phyloP scores from a whole-genome alignment of 2,329 filamentous ascomycete genomes.

The Pseudocercospora crystallina region DNA sequence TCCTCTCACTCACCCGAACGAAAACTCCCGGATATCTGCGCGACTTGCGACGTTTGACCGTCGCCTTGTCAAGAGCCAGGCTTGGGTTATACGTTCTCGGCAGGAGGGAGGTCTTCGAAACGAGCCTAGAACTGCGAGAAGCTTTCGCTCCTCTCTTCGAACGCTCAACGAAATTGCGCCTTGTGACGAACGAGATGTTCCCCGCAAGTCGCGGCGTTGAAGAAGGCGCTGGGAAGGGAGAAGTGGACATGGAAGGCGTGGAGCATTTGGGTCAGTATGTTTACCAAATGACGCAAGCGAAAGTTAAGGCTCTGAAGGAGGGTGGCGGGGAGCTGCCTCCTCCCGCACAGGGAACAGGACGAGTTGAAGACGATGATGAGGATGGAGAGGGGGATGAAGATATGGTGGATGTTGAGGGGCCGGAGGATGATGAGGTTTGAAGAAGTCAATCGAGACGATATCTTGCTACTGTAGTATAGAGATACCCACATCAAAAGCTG shows the following conservation, averaged over 20 bases:
- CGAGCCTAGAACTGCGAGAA: slow-evolving; percentile 80
- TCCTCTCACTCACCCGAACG: slow-evolving; percentile 88
- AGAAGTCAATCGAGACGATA: no score
- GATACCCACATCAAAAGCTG: no score
- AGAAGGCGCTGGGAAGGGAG: slow-evolving; percentile 41
- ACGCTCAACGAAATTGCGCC: slow-evolving; percentile 61
- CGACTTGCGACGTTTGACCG: slow-evolving; percentile 88
- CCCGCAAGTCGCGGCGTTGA: slow-evolving; percentile 60
- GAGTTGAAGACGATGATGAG: slow-evolving; percentile 32
- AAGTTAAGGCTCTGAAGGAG: slow-evolving; percentile 58
- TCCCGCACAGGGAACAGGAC: slow-evolving; percentile 16
- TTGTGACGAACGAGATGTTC: slow-evolving; percentile 85
- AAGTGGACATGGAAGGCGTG: slow-evolving; percentile 79
- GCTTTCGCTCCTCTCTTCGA: slow-evolving; percentile 82
- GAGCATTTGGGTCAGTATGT: slow-evolving; percentile 97
- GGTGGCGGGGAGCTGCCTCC: slow-evolving; percentile 33
- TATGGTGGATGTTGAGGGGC: slow-evolving; percentile 16
- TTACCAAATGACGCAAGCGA: slow-evolving; percentile 86
- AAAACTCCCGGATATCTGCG: slow-evolving; percentile 87
- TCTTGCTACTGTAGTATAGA: no score
- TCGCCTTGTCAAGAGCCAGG: slow-evolving; percentile 87
- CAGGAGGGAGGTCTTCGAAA: slow-evolving; percentile 82
- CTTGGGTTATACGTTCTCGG: slow-evolving; percentile 91
- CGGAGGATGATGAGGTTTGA: background rate
- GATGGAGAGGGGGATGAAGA: slow-evolving; percentile 34